Percentiles rank a stretch among this genome's conserved stretches.
Evolutionary conservation across 1,284 basidiomycete genomes (phyloP).

Genomic region (Fomitopsis schrenkii): DNA sequence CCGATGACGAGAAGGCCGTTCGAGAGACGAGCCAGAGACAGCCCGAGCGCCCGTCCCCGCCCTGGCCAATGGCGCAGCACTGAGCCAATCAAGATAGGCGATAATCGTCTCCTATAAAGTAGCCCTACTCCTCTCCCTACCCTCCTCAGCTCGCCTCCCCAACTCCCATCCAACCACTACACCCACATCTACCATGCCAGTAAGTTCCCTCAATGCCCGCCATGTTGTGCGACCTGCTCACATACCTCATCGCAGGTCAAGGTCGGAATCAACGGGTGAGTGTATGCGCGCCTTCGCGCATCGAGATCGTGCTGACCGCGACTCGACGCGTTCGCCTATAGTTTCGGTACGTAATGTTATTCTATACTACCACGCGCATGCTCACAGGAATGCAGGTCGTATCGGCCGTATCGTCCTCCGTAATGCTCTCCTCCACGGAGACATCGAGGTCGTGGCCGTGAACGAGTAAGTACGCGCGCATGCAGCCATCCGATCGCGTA

Average conservation of each 20-base stretch:
- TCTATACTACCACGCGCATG: no score
- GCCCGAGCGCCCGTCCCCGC: neutral
- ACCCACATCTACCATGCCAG: constrained; percentile 15
- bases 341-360: constrained; percentile 69
- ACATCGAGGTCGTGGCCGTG: constrained; percentile 82
- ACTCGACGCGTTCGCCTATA: constrained; percentile 27
- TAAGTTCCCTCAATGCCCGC: constrained; percentile 7
- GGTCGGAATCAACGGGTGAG: constrained; percentile 91
- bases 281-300: constrained; percentile 5
- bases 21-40: neutral
- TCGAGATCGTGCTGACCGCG: neutral
- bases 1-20: neutral
- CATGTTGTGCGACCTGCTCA: neutral
- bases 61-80: neutral
- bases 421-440: constrained; percentile 81
- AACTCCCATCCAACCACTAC: neutral
- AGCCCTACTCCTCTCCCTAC: constrained; percentile 3
- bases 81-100: constrained; percentile 14
- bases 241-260: constrained; percentile 48
- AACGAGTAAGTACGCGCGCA: constrained; percentile 69
- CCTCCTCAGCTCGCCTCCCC: constrained; percentile 8
- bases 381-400: constrained; percentile 55
- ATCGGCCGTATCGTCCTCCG: constrained; percentile 98
- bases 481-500: constrained; percentile 5
- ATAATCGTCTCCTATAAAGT: constrained; percentile 11